Evolutionary conservation across 1,284 basidiomycete genomes (phyloP), one percentile per base, ranked within the genome.

Genomic region (Ganoderma multipileum): DNA sequence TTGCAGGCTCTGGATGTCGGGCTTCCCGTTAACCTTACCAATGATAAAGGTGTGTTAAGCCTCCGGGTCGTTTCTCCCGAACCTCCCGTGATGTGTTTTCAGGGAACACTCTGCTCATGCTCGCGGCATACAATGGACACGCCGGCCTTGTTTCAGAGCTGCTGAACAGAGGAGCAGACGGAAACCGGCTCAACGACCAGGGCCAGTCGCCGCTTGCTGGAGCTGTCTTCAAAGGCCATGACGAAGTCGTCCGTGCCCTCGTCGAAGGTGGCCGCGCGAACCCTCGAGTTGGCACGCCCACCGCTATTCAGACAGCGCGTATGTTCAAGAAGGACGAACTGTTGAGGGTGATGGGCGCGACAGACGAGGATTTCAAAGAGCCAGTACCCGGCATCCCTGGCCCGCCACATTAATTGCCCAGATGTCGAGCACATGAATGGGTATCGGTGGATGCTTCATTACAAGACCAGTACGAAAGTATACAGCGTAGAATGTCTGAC

Each of bases 91-190:
- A 7, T 4, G 16, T 14, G 11, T 26, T 26, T 23, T 50, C 73
- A 88, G 92, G 93, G 23, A 93, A 94, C 76, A 92, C 91, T 3
- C 82, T 95, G 7, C 83, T 96, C 68, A 96, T 96, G 93, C 87
- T 95, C 52, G 90, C 92, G 2, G 86, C 93, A 3, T 96, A 96
- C 78, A 88, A 91, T 54, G 93, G 94, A 0, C 92, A 95, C 72
- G 76, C 81, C 0, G 81, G 84, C 1, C 86, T 93, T 23, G 84
- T 89, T 0, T 79, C 80, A 52, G 82, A 82, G 9, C 83, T 95
- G 30, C 77, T 94, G 50, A 72, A 77, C 7, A 83, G 85, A 36
- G 87, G 87, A 1, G 92, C 87, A 47, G 91, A 95, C 77, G 85
- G 89, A 0, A 90, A 95, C 76, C 84, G 88, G 26, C 76, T 90